These are phyloP conservation scores for Mycena belliarum DNA, from an alignment of 768 basidiomycete species.

Conservation along the genomic window DNA sequence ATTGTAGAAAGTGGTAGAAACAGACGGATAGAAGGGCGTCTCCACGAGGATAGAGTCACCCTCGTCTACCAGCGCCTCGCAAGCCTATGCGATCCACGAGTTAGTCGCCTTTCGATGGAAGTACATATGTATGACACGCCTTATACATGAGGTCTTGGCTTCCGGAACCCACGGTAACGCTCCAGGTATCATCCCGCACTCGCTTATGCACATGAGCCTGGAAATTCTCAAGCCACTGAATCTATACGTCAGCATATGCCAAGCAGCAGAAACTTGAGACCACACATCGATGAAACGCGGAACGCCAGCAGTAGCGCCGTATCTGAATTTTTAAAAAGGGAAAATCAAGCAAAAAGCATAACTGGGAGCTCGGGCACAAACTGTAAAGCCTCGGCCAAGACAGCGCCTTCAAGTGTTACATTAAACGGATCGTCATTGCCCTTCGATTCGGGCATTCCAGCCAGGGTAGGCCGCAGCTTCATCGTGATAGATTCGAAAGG, in stretches of 20 bases:
- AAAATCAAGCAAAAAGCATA: background rate
- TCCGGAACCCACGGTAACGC: constrained; percentile 43
- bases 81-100: constrained; percentile 21
- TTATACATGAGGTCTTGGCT: constrained; percentile 52
- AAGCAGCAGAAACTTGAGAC: background rate
- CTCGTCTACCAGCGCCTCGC: constrained; percentile 41
- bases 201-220: constrained; percentile 41
- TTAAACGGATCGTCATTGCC: constrained; percentile 19
- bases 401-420: constrained; percentile 35
- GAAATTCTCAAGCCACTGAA: constrained; percentile 35
- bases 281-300: constrained; percentile 24
- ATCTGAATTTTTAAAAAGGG: constrained; percentile 21
- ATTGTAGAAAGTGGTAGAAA: background rate
- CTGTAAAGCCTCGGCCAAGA: constrained; percentile 41
- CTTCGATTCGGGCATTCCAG: constrained; percentile 18
- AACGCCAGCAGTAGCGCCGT: constrained; percentile 41
- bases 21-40: constrained; percentile 36
- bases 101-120: background rate
- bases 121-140: constrained; percentile 15
- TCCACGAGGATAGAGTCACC: constrained; percentile 52
- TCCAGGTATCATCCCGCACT: constrained; percentile 35
- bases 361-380: background rate
- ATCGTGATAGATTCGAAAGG: constrained; percentile 32
- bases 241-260: background rate
- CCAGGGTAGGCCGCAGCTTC: constrained; percentile 37